A percentile compares a stretch with the other conserved stretches of the same genome.
Conservation (phyloP, 2,329 filamentous ascomycete genomes). For the Aureobasidium subglaciale region DNA sequence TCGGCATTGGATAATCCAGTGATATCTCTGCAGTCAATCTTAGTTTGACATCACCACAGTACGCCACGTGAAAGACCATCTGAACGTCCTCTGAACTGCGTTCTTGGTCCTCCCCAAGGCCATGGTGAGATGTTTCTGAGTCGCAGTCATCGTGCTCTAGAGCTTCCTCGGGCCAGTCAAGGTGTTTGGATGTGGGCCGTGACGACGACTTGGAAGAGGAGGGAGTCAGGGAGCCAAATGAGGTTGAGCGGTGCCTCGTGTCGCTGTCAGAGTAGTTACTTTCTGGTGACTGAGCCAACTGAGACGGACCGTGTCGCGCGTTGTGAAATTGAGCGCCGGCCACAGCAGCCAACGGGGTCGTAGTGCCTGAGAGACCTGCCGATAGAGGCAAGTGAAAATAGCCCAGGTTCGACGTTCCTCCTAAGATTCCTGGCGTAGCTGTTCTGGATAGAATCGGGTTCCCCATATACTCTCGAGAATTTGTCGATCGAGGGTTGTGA, state of each 20-base stretch:
- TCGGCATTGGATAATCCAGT: slow-evolving; percentile 96
- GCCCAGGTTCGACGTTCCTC: slow-evolving; percentile 68
- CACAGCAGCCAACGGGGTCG: slow-evolving; percentile 72
- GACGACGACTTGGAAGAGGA: slow-evolving; percentile 37
- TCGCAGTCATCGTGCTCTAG: slow-evolving; percentile 15
- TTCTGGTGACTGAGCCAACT: slow-evolving; percentile 11
- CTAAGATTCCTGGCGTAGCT: slow-evolving; percentile 55
- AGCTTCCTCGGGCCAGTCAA: slow-evolving; percentile 20
- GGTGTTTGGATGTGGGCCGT: slow-evolving; percentile 36
- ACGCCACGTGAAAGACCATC: slow-evolving; percentile 83
- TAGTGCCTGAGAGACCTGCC: slow-evolving; percentile 63
- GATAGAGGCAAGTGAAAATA: slow-evolving; percentile 77
- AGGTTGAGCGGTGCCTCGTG: slow-evolving; percentile 26
- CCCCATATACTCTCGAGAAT: slow-evolving; percentile 17
- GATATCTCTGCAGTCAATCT: slow-evolving; percentile 91
- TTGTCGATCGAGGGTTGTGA: slow-evolving; percentile 13
- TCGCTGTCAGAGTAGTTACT: slow-evolving; percentile 30
- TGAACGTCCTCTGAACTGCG: slow-evolving; percentile 81
- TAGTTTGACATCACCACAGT: slow-evolving; percentile 78
- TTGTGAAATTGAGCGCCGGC: slow-evolving; percentile 60
- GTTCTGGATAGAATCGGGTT: slow-evolving; percentile 33
- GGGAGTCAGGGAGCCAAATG: slow-evolving; percentile 41
- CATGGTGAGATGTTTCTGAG: neutral
- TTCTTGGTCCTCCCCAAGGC: slow-evolving; percentile 41
- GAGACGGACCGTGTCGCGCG: slow-evolving; percentile 24